Base-by-base conservation (phyloP, 2,329 filamentous ascomycete genomes). In the Alternaria burnsii region DNA sequence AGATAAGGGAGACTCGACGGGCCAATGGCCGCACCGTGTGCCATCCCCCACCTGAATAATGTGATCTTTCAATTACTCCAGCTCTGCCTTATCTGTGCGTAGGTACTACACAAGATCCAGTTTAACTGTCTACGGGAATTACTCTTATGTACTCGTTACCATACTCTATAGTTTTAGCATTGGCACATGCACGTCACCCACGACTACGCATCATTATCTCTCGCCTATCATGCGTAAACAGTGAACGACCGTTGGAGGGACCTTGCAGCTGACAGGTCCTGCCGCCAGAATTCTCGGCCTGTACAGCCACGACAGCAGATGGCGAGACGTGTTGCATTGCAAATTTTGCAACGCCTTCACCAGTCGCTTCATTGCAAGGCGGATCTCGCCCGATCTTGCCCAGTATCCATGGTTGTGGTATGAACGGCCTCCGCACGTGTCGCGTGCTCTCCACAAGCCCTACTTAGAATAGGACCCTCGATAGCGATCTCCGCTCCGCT, bases 81-180 rank as follows among this genome's bases (percentile, higher is more conserved):
- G 53, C 60, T 67, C 50, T 55, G 57, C 52, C 69, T 71, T 72
- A 68, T 62, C 66, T 66, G 44, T 47, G 40, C 38, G 36, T 46
- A 22, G 44, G 57, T 48, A 56, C 57, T 54, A 56, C 46, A 44
- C 57, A 50, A 26, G 43, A 46, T 32, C 32, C 51, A 36, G 56
- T 44, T 44, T 59, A 48, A 47, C 52, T 55, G 52, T 59, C 46
- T 47, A 24, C 32, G 46, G 38, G 72, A 74, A 63, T 76, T 76
- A 68, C 73, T 76, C 65, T 76, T 77, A 77, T 73, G 74, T 76
- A 76, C 72, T 69, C 67, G 60, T 68, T 72, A 70, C 64, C 65
- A 52, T 55, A 52, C 51, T 56, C 42, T 57, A 63, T 50, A 57
- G 61, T 47, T 52, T 44, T 38, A 38, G 46, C 62, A 68, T 71